Evolutionary conservation across 192 early-diverging fungal species (phyloP), one percentile per base, ranked within the genome.

Genomic region (Mortierella claussenii): DNA sequence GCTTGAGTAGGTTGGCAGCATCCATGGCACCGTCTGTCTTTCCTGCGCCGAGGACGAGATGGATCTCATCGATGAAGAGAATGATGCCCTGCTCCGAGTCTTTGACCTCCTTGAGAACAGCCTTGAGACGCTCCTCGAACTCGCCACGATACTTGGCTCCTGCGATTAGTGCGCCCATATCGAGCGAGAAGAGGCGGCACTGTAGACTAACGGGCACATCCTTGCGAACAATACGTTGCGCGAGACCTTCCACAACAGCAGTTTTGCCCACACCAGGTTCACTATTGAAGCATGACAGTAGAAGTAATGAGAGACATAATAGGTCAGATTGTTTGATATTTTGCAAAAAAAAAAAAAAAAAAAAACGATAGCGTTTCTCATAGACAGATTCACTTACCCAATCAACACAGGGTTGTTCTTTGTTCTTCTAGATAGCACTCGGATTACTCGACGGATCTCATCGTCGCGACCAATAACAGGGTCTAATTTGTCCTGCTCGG

Each of bases 61-160:
- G 97, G 43, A 99, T 91, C 81, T 99, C 97, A 79, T 99, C 97
- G 59, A 99, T 97, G 79, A 99, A 99, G 28, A 99, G 81, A 60
- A 99, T 99, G 24, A 95, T 89, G 20, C 90, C 90, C 33, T 92
- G 94, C 36, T 92, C 86, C 23, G 95, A 89, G 27, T 97, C 93
- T 60, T 92, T 93, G 55, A 97, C 92, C 81, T 99, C 96, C 73
- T 97, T 96, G 42, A 99, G 85, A 9, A 99, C 93, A 0, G 94
- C 85, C 88, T 99, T 98, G 40, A 99, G 88, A 26, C 97, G 91
- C 75, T 98, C 97, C 75, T 99, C 97, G 62, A 98, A 99, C 85
- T 99, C 96, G 64, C 97, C 97, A 50, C 94, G 90, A 80, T 95
- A 98, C 81, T 97, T 97, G 42, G 96, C 92, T 42, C 97, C 97